These are phyloP conservation scores for Pseudovirgaria hyperparasitica DNA, from an alignment of 2,329 filamentous ascomycete species.

Conservation along the genomic window DNA sequence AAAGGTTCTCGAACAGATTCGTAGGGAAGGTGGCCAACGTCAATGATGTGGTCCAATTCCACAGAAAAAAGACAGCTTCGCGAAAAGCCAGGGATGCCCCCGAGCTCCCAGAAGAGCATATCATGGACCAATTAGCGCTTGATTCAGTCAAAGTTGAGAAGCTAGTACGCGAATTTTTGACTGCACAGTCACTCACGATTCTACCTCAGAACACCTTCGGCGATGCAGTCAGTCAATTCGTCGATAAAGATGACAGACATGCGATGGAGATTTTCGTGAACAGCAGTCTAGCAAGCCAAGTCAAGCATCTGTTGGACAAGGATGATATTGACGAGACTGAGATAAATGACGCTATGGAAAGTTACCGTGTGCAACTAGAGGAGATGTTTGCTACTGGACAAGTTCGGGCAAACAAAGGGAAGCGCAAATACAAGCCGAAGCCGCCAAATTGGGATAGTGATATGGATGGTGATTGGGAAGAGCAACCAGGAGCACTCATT, in stretches of 20 bases:
- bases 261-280: conserved; percentile 51
- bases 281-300: conserved; percentile 29
- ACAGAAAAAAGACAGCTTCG: conserved; percentile 60
- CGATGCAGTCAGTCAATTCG: conserved; percentile 84
- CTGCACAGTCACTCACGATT: conserved; percentile 79
- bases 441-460: conserved; percentile 84
- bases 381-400: conserved; percentile 55
- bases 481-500: conserved; percentile 56
- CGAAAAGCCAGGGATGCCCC: conserved; percentile 35
- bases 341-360: conserved; percentile 61
- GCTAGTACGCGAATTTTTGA: conserved; percentile 76
- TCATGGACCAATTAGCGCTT: conserved; percentile 47
- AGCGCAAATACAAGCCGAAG: conserved; percentile 53
- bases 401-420: conserved; percentile 40
- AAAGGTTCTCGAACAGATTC: conserved; percentile 90
- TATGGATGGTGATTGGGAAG: conserved; percentile 73
- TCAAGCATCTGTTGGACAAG: conserved; percentile 27
- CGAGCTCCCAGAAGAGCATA: conserved; percentile 50
- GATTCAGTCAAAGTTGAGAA: conserved; percentile 80
- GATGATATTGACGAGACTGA: conserved; percentile 57
- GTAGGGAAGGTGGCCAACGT: conserved; percentile 82
- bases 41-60: conserved; percentile 86
- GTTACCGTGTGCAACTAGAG: conserved; percentile 57
- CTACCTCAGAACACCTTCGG: conserved; percentile 86
- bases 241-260: conserved; percentile 89